Base-by-base conservation (phyloP, 1,139 yeast species). In the Candida smagusa region DNA sequence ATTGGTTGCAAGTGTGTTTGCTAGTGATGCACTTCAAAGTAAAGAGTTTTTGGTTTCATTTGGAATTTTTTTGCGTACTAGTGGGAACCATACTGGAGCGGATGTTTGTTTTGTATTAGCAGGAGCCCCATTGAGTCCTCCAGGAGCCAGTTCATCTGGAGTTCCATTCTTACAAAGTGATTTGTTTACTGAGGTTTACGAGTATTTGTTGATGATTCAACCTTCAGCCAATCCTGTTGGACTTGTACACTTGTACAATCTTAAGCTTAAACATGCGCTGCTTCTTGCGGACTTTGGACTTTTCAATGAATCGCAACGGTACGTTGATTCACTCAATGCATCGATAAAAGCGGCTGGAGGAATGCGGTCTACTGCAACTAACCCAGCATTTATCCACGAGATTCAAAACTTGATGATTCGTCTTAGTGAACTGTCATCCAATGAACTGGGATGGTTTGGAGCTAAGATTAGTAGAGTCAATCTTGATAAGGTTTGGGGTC, bases 401-500 rank as follows among this genome's bases (percentile, higher is more conserved):
- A 68, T 68, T 55, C 72, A 67, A 42, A 52, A 52, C 6, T 56
- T 78, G 41, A 47, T 65, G 34, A 65, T 69, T 30, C 60, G 84
- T 50, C 46, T 77, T 13, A 59, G 77, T 4, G 77, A 74, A 35
- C 52, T 69, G 2, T 67, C 63, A 12, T 50, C 65, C 9, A 59
- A 53, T 27, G 77, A 71, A 16, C 62, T 69, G 35, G 68, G 82
- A 2, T 81, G 88, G 87, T 72, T 81, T 47, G 72, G 81, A 21
- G 63, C 77, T 28, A 80, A 76, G 66, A 72, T 84, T 49, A 68
- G 84, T 28, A 81, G 81, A 53, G 95, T 94, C 9, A 85, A 84
- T 49, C 67, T 89, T 42, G 95, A 89, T 51, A 84, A 79, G 53
- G 82, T 89, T 42, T 85, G 95, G 94, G 92, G 90, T 7, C 89